Evolutionary conservation across 73 alveolate species (phyloP), one percentile per base, ranked within the genome.

Genomic region (Symbiodinium natans): DNA sequence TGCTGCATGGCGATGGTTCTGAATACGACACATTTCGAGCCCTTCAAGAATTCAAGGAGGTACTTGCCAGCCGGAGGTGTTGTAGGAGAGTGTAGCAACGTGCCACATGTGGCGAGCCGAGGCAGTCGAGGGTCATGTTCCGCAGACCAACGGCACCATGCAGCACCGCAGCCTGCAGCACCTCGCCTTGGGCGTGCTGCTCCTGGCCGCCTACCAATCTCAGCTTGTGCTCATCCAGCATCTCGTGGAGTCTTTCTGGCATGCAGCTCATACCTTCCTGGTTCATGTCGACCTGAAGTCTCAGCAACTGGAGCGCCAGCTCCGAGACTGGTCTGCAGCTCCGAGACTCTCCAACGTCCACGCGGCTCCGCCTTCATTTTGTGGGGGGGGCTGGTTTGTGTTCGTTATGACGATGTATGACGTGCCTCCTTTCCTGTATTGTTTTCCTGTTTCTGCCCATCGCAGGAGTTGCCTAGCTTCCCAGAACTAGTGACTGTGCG

Each of bases 271-370:
- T 27, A 54, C 71, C 85, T 87, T 87, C 43, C 85, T 87, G 94
- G 33, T 87, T 38, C 94, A 87, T 41, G 94, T 87, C 43, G 94
- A 87, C 94, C 43, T 54, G 85, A 87, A 87, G 85, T 52, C 38
- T 59, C 68, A 82, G 38, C 41, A n/a, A 4, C 85, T 87, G 85
- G 73, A 25, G 83, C 42, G 68, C 42, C n/a, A 82, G 73, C 42
- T 87, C 41, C 71, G 41, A 25, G 43, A 4, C 41, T 87, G 94
- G 94, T 54, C 94, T 13, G 68, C 75, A 15, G 41, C 40, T 7
- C 42, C 46, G 29, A 27, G 25, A 11, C 77, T 63, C 40, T 31
- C 77, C 5, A 87, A 87, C 56, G 71, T 87, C 29, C 94, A 87
- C 9, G 94, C 19, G 84, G 73, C 94, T 36, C 29, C 29, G 92